phyloP scores from a whole-genome alignment of 176 grass and related monocot genomes.

The Pharus latifolius region DNA sequence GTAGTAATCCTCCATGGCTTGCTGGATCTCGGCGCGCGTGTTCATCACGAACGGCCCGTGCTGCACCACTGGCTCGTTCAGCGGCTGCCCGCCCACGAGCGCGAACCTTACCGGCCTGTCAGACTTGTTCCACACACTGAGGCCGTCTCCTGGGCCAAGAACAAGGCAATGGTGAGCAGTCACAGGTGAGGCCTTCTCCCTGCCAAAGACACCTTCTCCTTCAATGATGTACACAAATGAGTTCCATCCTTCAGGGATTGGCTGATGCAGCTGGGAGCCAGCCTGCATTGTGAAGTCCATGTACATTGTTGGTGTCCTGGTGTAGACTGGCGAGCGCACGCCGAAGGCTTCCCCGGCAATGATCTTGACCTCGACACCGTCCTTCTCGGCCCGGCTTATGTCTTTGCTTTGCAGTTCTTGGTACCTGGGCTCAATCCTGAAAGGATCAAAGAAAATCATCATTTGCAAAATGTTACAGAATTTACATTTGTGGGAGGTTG shows the following conservation, averaged over 20 bases:
- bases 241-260: constrained; percentile 57
- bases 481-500: neutral
- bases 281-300: constrained; percentile 72
- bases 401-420: constrained; percentile 81
- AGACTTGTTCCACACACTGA: constrained; percentile 61
- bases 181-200: neutral
- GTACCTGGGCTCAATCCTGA: constrained; percentile 77
- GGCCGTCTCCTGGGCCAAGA: constrained; percentile 48
- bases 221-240: constrained; percentile 72
- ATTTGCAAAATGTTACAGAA: neutral
- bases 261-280: constrained; percentile 48
- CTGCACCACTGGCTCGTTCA: constrained; percentile 55
- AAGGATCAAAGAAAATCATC: neutral
- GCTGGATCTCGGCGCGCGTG: constrained; percentile 53
- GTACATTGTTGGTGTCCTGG: constrained; percentile 66
- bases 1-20: constrained; percentile 73
- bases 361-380: constrained; percentile 61
- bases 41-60: constrained; percentile 83
- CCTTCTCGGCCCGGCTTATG: constrained; percentile 45
- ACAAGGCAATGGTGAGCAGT: constrained; percentile 55
- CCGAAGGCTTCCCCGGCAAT: constrained; percentile 84
- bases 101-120: constrained; percentile 41
- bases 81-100: constrained; percentile 49
- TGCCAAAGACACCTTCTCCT: constrained; percentile 68
- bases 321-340: constrained; percentile 71